Evolutionary conservation across 176 grass and related monocot genomes (phyloP), one percentile per base, ranked within the genome.

Genomic region (Oryza officinalis): DNA sequence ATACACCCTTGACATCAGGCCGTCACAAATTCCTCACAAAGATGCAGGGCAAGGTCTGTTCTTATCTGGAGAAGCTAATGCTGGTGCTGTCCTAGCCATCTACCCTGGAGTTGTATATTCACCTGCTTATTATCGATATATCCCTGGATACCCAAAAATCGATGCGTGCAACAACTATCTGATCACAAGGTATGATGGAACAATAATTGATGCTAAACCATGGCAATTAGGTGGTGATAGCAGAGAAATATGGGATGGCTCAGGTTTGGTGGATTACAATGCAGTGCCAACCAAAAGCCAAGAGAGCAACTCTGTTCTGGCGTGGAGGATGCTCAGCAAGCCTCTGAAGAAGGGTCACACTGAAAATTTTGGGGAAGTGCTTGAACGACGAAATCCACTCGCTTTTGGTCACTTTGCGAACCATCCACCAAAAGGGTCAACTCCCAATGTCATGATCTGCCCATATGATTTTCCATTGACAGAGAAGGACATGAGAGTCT

Each of bases 71-170:
- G 49, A 84, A 84, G 86, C 91, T 77, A 85, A 83, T 80, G 72
- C 85, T 57, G 96, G 93, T 52, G 85, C 91, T 76, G 80, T 98
- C 60, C 76, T 98, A 70, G 89, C 92, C 67, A 92, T 98, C 65
- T 98, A 98, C 78, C 96, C 96, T 49, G 91, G 96, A 49, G 72
- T 96, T 37, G 81, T 94, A 85, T 98, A 98, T 87, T 98, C 93
- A 35, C 96, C 93, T 83, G 96, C 96, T 83, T 93, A 92, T 88
- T 95, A 98, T 83, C 89, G 80, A 33, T 92, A 90, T 81, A 98
- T 98, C 77, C 93, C 93, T 74, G 93, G 91, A 35, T 98, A 98
- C 81, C 96, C 96, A 54, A 95, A 83, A 83, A 90, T 99, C 38
- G 93, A 96, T 72, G 80, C 80, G 1, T 92, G 79, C 67, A 99